Percentiles rank a stretch among this genome's conserved stretches.
These are phyloP conservation scores for Sisymbrium irio DNA, from an alignment of 345 rosid genomes.

Conservation along the genomic window DNA sequence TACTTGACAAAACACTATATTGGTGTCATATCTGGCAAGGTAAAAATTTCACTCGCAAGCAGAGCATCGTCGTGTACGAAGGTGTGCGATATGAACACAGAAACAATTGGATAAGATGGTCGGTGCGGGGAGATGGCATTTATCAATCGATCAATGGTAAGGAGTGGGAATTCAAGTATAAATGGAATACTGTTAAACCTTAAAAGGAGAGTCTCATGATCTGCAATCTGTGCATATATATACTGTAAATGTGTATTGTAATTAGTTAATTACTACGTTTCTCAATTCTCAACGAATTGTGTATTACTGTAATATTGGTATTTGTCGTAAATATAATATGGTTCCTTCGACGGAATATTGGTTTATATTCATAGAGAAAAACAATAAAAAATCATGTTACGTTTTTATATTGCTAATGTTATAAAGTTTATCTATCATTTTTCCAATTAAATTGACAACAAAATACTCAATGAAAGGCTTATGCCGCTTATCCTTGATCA, in stretches of 20 bases:
- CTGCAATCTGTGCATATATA: not conserved
- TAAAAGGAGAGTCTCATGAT: not conserved
- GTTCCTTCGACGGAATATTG: not conserved
- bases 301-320: not conserved
- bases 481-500: too few species aligned
- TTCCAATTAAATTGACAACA: too few species aligned
- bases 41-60: not conserved
- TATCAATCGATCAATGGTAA: constrained; percentile 2
- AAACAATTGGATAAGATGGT: constrained; percentile 12
- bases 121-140: not conserved
- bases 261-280: not conserved
- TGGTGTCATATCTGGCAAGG: constrained; percentile 6
- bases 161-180: not conserved
- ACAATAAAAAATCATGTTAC: too few species aligned
- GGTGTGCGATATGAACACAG: not conserved
- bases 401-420: too few species aligned
- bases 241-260: not conserved
- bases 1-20: not conserved
- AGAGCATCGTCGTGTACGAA: not conserved
- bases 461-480: too few species aligned
- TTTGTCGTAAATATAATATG: not conserved
- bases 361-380: too few species aligned
- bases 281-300: not conserved
- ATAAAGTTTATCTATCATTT: too few species aligned
- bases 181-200: not conserved